Evolutionary conservation across 768 basidiomycete species (phyloP).

Genomic region (Baorangia bicolor): DNA sequence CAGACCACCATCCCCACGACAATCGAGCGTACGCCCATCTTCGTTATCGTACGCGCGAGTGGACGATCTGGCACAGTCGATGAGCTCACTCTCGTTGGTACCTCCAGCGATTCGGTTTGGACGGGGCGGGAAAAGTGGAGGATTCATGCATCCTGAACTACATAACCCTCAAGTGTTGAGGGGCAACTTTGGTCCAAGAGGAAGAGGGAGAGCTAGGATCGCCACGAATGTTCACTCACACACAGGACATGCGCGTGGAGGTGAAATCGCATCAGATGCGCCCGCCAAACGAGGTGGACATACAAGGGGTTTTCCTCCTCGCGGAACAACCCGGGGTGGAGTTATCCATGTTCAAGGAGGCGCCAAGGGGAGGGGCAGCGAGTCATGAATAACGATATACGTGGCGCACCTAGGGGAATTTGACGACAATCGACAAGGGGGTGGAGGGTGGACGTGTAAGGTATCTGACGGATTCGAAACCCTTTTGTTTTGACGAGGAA

Average conservation of each 20-base stretch:
- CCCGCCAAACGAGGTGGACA: conserved; percentile 3
- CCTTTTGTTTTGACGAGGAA: neutral
- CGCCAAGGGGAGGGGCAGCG: conserved; percentile 10
- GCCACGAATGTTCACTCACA: conserved; percentile 19
- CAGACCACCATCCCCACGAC: conserved; percentile 17
- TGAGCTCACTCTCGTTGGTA: conserved; percentile 55
- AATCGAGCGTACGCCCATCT: conserved; percentile 17
- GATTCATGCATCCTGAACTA: conserved; percentile 41
- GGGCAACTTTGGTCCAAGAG: conserved; percentile 30
- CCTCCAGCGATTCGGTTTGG: conserved; percentile 73
- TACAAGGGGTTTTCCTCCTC: conserved; percentile 9
- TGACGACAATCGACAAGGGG: neutral
- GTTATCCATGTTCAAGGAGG: conserved; percentile 1
- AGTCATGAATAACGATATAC: conserved; percentile 5
- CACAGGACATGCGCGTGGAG: conserved; percentile 11
- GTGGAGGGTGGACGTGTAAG: neutral
- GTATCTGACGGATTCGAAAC: neutral
- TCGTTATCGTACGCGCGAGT: conserved; percentile 29
- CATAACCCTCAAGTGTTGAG: conserved; percentile 33
- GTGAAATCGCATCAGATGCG: neutral
- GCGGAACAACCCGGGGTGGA: conserved; percentile 16
- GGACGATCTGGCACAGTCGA: conserved; percentile 49
- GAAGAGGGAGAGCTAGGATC: conserved; percentile 33
- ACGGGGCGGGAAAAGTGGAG: conserved; percentile 59
- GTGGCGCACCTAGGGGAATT: neutral